Evolutionary conservation across 345 rosid species (phyloP).

Genomic region (Gossypium herbaceum): DNA sequence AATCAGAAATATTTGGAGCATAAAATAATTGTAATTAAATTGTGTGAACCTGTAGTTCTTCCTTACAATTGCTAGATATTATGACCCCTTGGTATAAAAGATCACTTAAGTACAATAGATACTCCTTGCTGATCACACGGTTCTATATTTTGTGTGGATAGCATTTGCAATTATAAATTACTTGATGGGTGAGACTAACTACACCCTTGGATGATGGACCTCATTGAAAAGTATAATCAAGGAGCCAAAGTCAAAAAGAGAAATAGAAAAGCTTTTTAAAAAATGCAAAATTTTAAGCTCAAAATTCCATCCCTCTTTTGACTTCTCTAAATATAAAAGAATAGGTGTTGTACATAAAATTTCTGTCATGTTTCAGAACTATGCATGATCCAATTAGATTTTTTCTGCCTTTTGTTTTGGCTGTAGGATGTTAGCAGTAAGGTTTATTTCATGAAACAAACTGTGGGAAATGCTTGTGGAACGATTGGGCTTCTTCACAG

Average conservation of each 20-base stretch:
- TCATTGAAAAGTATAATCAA: neutral
- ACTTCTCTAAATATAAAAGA: neutral
- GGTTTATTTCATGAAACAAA: conserved; percentile 93
- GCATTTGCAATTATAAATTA: neutral
- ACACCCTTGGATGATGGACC: neutral
- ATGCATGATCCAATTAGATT: neutral
- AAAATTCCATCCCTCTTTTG: neutral
- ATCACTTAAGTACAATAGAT: neutral
- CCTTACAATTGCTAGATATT: neutral
- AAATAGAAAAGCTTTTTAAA: neutral
- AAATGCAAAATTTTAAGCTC: neutral
- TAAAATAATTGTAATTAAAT: neutral
- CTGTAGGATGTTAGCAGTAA: conserved; percentile 53
- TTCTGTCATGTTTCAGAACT: neutral
- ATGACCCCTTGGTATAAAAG: neutral
- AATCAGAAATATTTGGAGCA: neutral
- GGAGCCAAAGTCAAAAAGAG: neutral
- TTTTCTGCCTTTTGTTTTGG: conserved; percentile 3
- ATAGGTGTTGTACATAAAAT: neutral
- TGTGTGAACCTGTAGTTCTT: neutral
- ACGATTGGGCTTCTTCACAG: conserved; percentile 97
- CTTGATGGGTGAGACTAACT: neutral
- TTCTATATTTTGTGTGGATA: neutral
- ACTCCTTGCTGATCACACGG: neutral
- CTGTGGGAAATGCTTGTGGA: conserved; percentile 99